Evolutionary conservation across 257 asterid genomes (phyloP).

Genomic region (Fraxinus pennsylvanica): DNA sequence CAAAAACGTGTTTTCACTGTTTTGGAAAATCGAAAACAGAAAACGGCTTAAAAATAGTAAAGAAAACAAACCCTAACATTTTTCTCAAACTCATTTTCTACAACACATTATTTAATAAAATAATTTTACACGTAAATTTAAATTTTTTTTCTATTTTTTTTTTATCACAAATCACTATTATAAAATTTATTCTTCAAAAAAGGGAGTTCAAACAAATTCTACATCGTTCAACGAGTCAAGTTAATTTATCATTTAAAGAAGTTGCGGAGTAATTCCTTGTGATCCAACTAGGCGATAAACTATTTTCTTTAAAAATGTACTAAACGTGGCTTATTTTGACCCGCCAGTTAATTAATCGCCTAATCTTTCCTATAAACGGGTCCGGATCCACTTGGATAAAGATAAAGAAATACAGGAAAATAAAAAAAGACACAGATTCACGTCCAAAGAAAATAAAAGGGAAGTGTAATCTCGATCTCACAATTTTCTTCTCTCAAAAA

Average conservation of each 20-base stretch:
- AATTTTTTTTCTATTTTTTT: too few species aligned
- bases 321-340: neutral
- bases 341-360: neutral
- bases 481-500: neutral
- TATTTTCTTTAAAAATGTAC: neutral
- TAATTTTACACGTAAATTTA: too few species aligned
- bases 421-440: neutral
- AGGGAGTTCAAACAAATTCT: too few species aligned
- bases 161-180: too few species aligned
- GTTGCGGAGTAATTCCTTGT: neutral
- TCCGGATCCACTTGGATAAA: neutral
- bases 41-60: too few species aligned
- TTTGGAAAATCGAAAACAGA: too few species aligned
- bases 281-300: neutral
- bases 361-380: neutral
- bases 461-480: constrained; percentile 13
- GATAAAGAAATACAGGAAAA: neutral
- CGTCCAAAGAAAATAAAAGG: neutral
- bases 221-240: too few species aligned
- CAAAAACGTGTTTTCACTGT: too few species aligned
- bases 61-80: too few species aligned
- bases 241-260: neutral
- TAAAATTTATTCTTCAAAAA: too few species aligned
- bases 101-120: too few species aligned
- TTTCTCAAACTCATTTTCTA: too few species aligned